A percentile compares a stretch with the other conserved stretches of the same genome.
phyloP scores from a whole-genome alignment of 2,329 filamentous ascomycete species.

The Penicillium palitans region DNA sequence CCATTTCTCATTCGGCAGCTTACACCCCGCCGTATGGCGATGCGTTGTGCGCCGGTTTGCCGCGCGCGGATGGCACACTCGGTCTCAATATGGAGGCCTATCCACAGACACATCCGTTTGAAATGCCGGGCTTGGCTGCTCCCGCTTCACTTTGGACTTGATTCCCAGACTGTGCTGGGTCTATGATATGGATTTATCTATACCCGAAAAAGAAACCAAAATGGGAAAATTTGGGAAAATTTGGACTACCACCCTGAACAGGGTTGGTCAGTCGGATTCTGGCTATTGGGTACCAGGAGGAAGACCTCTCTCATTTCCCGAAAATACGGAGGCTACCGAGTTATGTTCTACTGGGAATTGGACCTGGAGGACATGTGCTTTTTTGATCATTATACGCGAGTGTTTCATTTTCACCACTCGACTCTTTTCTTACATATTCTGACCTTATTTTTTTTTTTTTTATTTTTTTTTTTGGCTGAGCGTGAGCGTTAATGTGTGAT shows the following conservation, averaged over 20 bases:
- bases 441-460: not conserved
- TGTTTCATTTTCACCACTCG: not conserved
- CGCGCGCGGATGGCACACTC: conserved; percentile 29
- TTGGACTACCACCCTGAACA: not conserved
- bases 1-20: conserved; percentile 37
- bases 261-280: not conserved
- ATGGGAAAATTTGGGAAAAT: not conserved
- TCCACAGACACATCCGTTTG: conserved; percentile 35
- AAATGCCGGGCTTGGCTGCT: conserved; percentile 36
- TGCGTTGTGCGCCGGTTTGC: conserved; percentile 31
- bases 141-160: conserved; percentile 42
- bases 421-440: conserved; percentile 4
- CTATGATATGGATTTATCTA: not conserved
- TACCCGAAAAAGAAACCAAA: not conserved
- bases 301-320: not conserved
- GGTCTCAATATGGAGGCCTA: conserved; percentile 35
- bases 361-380: not conserved
- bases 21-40: conserved; percentile 42
- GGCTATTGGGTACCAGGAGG: conserved; percentile 8
- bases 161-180: conserved; percentile 1
- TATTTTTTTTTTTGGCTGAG: conserved; percentile 8
- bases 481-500: conserved; percentile 19
- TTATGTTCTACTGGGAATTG: not conserved
- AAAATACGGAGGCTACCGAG: not conserved
- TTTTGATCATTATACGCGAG: not conserved